Evolutionary conservation across 2,329 filamentous ascomycete genomes (phyloP), one percentile per base, ranked within the genome.

Genomic region (Monilinia vaccinii-corymbosi): DNA sequence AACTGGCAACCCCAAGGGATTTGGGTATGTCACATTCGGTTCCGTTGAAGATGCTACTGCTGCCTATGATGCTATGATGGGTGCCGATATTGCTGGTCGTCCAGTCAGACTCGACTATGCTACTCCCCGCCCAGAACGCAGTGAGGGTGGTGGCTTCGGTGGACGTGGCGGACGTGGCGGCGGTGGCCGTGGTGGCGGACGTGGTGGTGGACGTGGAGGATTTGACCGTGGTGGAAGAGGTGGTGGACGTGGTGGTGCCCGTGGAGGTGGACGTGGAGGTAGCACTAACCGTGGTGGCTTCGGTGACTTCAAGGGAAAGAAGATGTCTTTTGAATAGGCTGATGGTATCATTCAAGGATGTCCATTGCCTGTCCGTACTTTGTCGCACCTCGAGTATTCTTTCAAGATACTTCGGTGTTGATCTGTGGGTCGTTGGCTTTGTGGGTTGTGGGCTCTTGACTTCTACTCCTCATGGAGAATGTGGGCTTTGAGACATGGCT

Each of bases 1-100:
- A 61, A 81, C 80, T 61, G 86, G 85, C 62, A 78, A 79, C 62
- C 82, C 81, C 70, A 89, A 89, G 80, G 86, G 86, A 59, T 89
- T 88, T 74, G 87, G 85, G 61, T 90, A 90, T 74, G 81, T 89
- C 63, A 84, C 85, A 73, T 89, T 86, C 75, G 75, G 75, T 56
- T 82, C 81, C 44, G 76, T 87, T 62, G 85, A 89, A 38, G 86
- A 89, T 72, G 85, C 87, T 63, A 81, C 80, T 68, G 75, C 77
- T 67, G 87, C 85, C 48, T 79, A 83, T 66, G 80, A 83, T 68
- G 79, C 77, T 56, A 79, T 88, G 70, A 79, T 83, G 65, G 87
- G 86, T 65, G 77, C 78, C 60, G 81, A 86, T 55, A 78, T 90
- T 68, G 80, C 76, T 68, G 85, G 85, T 58, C 86, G 86, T 68